These are phyloP conservation scores for Ustilago curta DNA, from an alignment of 1,284 basidiomycete genomes.

Conservation along the genomic window DNA sequence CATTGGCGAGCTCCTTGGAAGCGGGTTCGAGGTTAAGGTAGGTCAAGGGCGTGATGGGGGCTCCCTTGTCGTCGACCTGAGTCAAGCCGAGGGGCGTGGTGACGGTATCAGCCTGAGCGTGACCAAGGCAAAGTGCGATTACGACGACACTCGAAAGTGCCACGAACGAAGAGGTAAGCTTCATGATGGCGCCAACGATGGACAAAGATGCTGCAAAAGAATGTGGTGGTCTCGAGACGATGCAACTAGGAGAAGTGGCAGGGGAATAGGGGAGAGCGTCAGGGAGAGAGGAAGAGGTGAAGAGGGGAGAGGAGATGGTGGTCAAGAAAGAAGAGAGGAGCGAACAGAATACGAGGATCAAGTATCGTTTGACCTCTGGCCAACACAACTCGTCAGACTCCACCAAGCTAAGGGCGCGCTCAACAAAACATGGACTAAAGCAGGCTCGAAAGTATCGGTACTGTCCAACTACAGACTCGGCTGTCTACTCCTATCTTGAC, in stretches of 20 bases:
- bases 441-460: background rate
- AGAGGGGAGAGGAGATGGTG: slow-evolving; percentile 6
- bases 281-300: background rate
- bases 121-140: slow-evolving; percentile 36
- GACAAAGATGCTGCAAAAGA: slow-evolving; percentile 30
- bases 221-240: slow-evolving; percentile 11
- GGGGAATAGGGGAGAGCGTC: background rate
- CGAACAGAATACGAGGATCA: background rate
- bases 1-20: slow-evolving; percentile 31
- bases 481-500: background rate
- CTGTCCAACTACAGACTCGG: background rate
- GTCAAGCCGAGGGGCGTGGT: slow-evolving; percentile 36
- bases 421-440: background rate
- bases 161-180: slow-evolving; percentile 38
- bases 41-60: slow-evolving; percentile 41
- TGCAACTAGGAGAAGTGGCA: background rate
- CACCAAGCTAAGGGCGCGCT: background rate
- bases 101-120: slow-evolving; percentile 43
- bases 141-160: slow-evolving; percentile 37
- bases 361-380: background rate
- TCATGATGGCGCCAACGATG: slow-evolving; percentile 22
- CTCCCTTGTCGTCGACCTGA: slow-evolving; percentile 38
- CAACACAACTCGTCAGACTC: background rate
- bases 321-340: background rate
- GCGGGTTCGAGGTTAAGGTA: slow-evolving; percentile 43